Base-by-base conservation (phyloP, 2,329 filamentous ascomycete species). In the Zymoseptoria ardabiliae region DNA sequence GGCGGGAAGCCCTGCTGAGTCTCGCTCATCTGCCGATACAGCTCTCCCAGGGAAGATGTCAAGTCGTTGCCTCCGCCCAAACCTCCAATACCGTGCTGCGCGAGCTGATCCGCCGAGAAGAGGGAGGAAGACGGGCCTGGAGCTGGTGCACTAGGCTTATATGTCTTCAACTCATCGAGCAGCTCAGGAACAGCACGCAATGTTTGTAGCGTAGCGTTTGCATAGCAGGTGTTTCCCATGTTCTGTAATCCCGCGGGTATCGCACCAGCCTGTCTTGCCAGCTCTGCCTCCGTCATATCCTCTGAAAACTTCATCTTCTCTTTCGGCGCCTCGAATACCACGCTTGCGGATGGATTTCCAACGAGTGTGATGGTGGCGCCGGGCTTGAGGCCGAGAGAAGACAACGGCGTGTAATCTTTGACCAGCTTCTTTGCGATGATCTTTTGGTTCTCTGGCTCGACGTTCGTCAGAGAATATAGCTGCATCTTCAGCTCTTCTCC, bases 401-500 rank as follows among this genome's bases (percentile, higher is more conserved):
- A 85, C 74, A 99, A 85, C 61, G 91, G 87, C 60, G 91, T 90
- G 71, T 97, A 91, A 84, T 99, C 89, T 77, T 97, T 99, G 68
- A 99, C 85, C 76, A 96, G 91, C 64, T 90, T 90, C 77, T 96
- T 97, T 75, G 97, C 85, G 58, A 99, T 78, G 68, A 99, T 90
- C 79, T 97, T 97, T 76, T 99, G 95, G 63, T 93, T 88, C 63
- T 96, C 90, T 65, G 94, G 94, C 73, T 97, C 94, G 71, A 99
- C 94, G 62, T 90, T 91, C 53, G 94, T 99, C 58, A 99, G 81
- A 63, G 92, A 97, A 79, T 88, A 99, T 60, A 99, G 84, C 75
- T 97, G 94, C 71, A 89, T 90, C 75, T 97, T 99, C 80, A 99
- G 91, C 59, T 89, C 90, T 76, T 97, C 91, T 76, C 94, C 94